Evolutionary conservation across 1,284 basidiomycete genomes (phyloP).

Genomic region (Microbotryum lychnidis-dioicae): DNA sequence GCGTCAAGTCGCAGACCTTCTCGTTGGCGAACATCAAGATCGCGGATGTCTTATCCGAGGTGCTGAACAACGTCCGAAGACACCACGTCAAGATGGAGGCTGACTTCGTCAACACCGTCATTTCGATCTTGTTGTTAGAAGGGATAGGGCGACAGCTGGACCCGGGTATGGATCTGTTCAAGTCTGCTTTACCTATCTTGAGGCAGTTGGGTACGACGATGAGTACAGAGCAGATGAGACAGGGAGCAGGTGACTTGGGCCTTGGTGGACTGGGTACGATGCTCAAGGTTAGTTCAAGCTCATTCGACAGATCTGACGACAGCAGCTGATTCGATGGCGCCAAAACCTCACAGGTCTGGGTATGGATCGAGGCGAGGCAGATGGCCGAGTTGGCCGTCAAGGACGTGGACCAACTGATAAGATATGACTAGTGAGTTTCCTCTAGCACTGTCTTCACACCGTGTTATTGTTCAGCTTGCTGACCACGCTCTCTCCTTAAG

Average conservation of each 20-base stretch:
- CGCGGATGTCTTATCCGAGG: constrained; percentile 75
- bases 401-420: constrained; percentile 57
- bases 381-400: constrained; percentile 67
- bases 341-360: constrained; percentile 58
- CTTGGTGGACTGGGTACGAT: constrained; percentile 66
- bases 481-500: neutral
- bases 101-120: constrained; percentile 96
- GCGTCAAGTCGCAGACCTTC: constrained; percentile 93
- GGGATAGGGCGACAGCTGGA: constrained; percentile 93
- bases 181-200: constrained; percentile 81
- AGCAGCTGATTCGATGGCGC: constrained; percentile 2
- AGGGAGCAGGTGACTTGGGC: constrained; percentile 49
- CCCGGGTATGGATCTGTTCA: constrained; percentile 85
- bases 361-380: constrained; percentile 80
- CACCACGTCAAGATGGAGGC: constrained; percentile 99
- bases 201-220: constrained; percentile 80
- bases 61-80: constrained; percentile 73
- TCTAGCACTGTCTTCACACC: neutral
- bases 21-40: constrained; percentile 92
- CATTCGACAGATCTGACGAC: neutral
- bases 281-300: constrained; percentile 56
- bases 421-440: constrained; percentile 23
- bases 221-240: constrained; percentile 63
- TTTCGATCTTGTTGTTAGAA: constrained; percentile 81
- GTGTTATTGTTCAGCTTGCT: neutral